Conservation (phyloP, 148 eudicot genomes). For the Selenicereus undatus region DNA sequence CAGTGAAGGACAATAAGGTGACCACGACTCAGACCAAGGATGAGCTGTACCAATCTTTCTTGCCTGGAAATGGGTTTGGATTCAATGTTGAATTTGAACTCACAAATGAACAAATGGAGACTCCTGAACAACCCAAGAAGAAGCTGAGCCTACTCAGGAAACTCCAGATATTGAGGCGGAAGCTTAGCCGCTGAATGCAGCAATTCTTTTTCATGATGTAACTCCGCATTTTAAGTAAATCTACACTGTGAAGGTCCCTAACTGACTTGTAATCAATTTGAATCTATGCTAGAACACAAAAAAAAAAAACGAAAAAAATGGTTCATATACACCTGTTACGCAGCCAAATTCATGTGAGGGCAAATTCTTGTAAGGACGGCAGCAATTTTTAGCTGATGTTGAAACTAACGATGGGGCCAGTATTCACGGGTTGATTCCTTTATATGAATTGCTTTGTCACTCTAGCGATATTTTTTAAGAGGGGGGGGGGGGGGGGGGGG, state of each 20-base stretch:
- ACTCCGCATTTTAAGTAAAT: not conserved
- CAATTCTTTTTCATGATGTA: not conserved
- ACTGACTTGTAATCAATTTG: not conserved
- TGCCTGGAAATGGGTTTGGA: conserved; percentile 72
- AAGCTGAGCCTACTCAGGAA: conserved; percentile 19
- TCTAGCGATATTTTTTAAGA: too few species aligned
- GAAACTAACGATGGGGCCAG: not conserved
- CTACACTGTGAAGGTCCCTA: not conserved
- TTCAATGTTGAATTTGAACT: conserved; percentile 69
- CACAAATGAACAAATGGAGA: conserved; percentile 32
- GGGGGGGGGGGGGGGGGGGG: too few species aligned
- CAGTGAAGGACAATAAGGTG: conserved; percentile 65
- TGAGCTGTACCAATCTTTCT: conserved; percentile 51
- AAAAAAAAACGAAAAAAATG: not conserved
- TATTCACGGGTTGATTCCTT: not conserved
- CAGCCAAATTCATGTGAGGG: not conserved
- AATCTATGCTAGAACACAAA: not conserved
- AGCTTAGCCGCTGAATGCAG: not conserved
- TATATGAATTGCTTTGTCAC: too few species aligned
- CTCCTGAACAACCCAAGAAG: conserved; percentile 2
- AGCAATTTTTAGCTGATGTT: not conserved
- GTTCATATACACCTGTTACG: not conserved
- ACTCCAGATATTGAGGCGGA: not conserved
- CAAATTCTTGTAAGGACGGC: not conserved
- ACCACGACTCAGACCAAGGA: conserved; percentile 65